A percentile compares a stretch with the other conserved stretches of the same genome.
These are phyloP conservation scores for Diaporthe batatas DNA, from an alignment of 2,329 filamentous ascomycete genomes.

Conservation along the genomic window DNA sequence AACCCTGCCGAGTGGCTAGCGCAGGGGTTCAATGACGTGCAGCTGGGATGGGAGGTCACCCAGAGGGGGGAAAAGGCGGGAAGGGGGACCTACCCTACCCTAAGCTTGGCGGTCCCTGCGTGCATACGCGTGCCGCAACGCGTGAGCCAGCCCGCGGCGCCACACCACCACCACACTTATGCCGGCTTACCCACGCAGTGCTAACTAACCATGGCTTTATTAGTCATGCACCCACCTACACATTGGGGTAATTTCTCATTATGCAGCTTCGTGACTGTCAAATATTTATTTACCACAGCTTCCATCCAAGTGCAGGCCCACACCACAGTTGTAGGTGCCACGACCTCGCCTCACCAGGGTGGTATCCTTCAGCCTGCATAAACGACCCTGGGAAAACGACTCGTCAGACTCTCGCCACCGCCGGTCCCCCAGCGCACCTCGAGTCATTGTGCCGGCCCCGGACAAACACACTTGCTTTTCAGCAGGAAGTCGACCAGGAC, in stretches of 20 bases:
- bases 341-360: neutral
- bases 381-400: neutral
- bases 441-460: neutral
- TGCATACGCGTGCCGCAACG: slow-evolving; percentile 1
- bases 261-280: neutral
- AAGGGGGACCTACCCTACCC: neutral
- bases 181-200: slow-evolving; percentile 5
- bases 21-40: neutral
- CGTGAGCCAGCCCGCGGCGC: neutral
- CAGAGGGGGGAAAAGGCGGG: neutral
- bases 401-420: neutral
- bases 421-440: neutral
- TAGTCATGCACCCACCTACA: neutral
- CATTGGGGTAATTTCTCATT: too few species aligned
- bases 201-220: neutral
- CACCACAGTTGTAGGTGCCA: neutral
- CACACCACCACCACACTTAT: neutral
- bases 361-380: neutral
- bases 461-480: neutral
- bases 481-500: neutral
- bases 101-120: slow-evolving; percentile 29
- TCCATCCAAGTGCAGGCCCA: neutral
- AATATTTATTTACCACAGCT: neutral
- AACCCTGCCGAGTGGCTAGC: slow-evolving; percentile 14
- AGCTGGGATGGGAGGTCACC: neutral